Evolutionary conservation across 352 stramenopile species (phyloP), one percentile per base, ranked within the genome.

Genomic region (Phytophthora agathidicida): DNA sequence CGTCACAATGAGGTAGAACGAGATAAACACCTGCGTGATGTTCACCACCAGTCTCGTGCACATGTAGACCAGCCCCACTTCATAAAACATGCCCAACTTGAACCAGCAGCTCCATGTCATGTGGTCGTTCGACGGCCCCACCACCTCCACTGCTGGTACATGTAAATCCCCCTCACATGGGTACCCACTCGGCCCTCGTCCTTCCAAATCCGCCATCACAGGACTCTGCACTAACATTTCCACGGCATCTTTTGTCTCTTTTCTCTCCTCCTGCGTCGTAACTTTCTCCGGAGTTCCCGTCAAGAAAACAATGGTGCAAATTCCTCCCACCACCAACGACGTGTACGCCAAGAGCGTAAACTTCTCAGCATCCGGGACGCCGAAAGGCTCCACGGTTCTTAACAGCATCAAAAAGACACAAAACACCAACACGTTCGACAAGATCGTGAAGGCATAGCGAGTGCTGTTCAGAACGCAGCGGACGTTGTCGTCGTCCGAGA

Each of bases 341-440:
- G 75, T 85, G 59, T 88, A 93, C 3, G 83, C 83, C 30, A 91
- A 61, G 9, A 91, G 54, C 28, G 83, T 89, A 42, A 94, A 94
- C 61, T 94, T 94, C 13, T 81, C 55, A 0, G 69, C 72, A 45
- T 94, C 83, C 0, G 85, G 83, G 2, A 86, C 81, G 32, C 81
- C 82, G 39, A 81, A 80, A 2, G 85, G 85, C 45, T 69, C 46
- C 0, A 93, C 78, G 14, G 81, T 56, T 22, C 77, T 49, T 8
- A 94, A 45, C 20, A 94, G 57, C 28, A 89, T 31, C 58, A 92
- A 77, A 38, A 94, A 94, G 7, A 89, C 76, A 43, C 77, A 83
- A 51, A 94, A 94, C 2, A 94, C 79, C 20, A 93, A 59, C 35
- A 94, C 85, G 48, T 95, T 95, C n/a, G 86, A 95, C 7, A 94